A percentile compares a stretch with the other conserved stretches of the same genome.
These are phyloP conservation scores for Roridomyces roridus DNA, from an alignment of 768 basidiomycete species.

Conservation along the genomic window DNA sequence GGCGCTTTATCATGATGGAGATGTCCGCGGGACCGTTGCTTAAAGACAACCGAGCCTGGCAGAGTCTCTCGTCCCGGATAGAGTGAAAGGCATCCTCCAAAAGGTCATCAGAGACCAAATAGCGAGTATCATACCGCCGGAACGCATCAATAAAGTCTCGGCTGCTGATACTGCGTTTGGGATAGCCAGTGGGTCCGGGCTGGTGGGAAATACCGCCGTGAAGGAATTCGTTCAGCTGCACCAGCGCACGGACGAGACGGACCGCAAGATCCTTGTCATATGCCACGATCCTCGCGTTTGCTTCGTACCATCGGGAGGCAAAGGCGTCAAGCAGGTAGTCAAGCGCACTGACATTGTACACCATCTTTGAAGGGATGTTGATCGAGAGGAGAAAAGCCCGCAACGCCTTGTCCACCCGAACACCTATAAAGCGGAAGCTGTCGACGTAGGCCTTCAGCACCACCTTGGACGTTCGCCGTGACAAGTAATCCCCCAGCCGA, in stretches of 20 bases:
- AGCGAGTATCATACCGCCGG: slow-evolving; percentile 74
- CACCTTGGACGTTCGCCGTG: slow-evolving; percentile 71
- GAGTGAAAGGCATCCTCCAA: slow-evolving; percentile 82
- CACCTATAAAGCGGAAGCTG: slow-evolving; percentile 82
- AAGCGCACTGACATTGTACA: slow-evolving; percentile 48
- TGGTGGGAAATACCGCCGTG: slow-evolving; percentile 76
- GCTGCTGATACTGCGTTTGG: slow-evolving; percentile 64
- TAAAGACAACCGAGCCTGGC: slow-evolving; percentile 65
- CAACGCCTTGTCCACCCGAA: slow-evolving; percentile 88
- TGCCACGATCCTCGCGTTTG: slow-evolving; percentile 77
- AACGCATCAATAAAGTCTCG: slow-evolving; percentile 89
- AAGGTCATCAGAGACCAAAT: slow-evolving; percentile 74
- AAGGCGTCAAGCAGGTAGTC: slow-evolving; percentile 86
- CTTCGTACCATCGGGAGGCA: slow-evolving; percentile 89
- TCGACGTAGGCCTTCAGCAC: slow-evolving; percentile 88
- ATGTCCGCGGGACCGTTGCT: slow-evolving; percentile 51
- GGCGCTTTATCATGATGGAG: slow-evolving; percentile 71
- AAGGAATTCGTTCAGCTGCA: slow-evolving; percentile 88
- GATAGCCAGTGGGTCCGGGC: slow-evolving; percentile 58
- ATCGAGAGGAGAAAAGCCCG: slow-evolving; percentile 89
- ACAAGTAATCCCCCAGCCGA: slow-evolving; percentile 85
- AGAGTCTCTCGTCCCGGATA: slow-evolving; percentile 72
- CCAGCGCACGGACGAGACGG: slow-evolving; percentile 79
- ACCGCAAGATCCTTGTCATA: slow-evolving; percentile 84
- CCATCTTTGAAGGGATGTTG: slow-evolving; percentile 51